Evolutionary conservation across 805 yeast species (phyloP).

Genomic region (Pichia exigua): DNA sequence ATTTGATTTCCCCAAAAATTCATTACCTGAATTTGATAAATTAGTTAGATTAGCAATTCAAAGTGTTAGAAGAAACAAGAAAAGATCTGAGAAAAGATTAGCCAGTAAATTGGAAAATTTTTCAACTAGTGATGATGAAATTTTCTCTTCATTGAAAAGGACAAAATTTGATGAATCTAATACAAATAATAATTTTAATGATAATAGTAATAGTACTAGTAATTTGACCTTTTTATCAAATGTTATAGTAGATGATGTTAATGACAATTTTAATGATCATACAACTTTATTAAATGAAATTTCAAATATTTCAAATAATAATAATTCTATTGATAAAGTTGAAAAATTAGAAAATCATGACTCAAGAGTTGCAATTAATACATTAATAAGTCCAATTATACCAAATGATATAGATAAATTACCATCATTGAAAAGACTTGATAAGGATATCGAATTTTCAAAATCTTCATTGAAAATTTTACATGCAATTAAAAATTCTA

Average conservation of each 20-base stretch:
- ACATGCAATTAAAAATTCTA: slow-evolving; percentile 50
- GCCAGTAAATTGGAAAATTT: slow-evolving; percentile 18
- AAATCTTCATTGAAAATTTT: slow-evolving; percentile 27
- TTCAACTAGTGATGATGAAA: slow-evolving; percentile 8
- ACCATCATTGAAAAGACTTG: slow-evolving; percentile 21
- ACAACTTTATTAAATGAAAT: background rate
- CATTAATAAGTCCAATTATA: slow-evolving; percentile 35
- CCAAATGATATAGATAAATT: slow-evolving; percentile 16
- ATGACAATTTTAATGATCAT: background rate
- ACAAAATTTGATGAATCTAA: background rate
- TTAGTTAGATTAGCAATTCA: slow-evolving; percentile 91
- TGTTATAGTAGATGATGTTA: slow-evolving; percentile 16
- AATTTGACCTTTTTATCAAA: slow-evolving; percentile 21
- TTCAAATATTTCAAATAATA: slow-evolving; percentile 4
- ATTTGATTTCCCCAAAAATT: slow-evolving; percentile 56
- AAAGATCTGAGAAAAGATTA: slow-evolving; percentile 43
- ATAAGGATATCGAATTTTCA: slow-evolving; percentile 21
- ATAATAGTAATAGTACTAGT: slow-evolving; percentile 5
- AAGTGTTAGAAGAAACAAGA: slow-evolving; percentile 82
- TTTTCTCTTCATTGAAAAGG: slow-evolving; percentile 1
- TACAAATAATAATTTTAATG: no score
- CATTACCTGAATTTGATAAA: slow-evolving; percentile 72
- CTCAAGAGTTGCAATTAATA: slow-evolving; percentile 40
- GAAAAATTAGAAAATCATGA: slow-evolving; percentile 18
- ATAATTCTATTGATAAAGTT: slow-evolving; percentile 10